Evolutionary conservation across 768 basidiomycete genomes (phyloP).

Genomic region (Tylopilus subfusipes): DNA sequence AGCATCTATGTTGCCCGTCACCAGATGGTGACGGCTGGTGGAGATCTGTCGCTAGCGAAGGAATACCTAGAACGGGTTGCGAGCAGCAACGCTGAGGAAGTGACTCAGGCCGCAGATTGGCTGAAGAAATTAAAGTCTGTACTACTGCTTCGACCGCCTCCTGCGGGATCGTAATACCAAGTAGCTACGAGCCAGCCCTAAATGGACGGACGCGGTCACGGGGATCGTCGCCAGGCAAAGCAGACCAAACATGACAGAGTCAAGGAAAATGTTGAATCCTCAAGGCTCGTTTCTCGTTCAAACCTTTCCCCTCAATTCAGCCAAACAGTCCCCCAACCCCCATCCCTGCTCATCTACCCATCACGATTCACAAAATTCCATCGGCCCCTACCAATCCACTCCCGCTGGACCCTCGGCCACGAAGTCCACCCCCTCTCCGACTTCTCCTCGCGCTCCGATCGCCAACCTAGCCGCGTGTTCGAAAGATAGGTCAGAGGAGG

Average conservation of each 20-base stretch:
- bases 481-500: constrained; percentile 48
- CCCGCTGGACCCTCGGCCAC: constrained; percentile 29
- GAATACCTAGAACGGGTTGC: constrained; percentile 73
- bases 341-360: constrained; percentile 2
- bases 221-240: constrained; percentile 34
- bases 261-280: constrained; percentile 33
- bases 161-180: background rate
- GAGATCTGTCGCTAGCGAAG: constrained; percentile 66
- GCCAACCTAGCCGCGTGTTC: constrained; percentile 15
- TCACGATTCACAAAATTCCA: constrained; percentile 4
- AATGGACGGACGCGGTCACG: constrained; percentile 36
- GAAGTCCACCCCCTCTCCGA: constrained; percentile 1
- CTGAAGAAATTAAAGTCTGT: constrained; percentile 53
- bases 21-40: constrained; percentile 59
- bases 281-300: constrained; percentile 30
- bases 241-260: constrained; percentile 37
- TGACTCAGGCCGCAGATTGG: constrained; percentile 66
- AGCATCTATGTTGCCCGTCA: constrained; percentile 80
- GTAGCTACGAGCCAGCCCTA: constrained; percentile 27
- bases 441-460: constrained; percentile 26
- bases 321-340: constrained; percentile 3
- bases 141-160: constrained; percentile 20
- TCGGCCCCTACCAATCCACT: constrained; percentile 3
- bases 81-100: constrained; percentile 78
- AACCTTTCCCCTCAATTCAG: constrained; percentile 22